These are phyloP conservation scores for Boletus rubescentipes DNA, from an alignment of 768 basidiomycete species.

Conservation along the genomic window DNA sequence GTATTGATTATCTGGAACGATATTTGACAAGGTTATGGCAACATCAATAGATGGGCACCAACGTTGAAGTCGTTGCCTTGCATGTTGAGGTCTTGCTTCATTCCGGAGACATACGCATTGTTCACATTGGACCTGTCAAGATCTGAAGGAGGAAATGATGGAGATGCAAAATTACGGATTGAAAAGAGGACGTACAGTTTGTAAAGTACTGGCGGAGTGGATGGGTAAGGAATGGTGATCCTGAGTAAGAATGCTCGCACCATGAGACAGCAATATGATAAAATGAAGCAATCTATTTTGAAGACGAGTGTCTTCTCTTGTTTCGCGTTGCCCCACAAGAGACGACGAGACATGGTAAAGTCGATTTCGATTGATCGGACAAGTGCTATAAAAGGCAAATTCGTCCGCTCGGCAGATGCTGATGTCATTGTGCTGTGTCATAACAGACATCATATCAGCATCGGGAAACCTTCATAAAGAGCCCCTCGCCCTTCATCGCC, in stretches of 20 bases:
- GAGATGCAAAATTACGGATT: neutral
- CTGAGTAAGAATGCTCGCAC: constrained; percentile 29
- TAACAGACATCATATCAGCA: neutral
- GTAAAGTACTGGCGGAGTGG: constrained; percentile 55
- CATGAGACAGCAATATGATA: constrained; percentile 73
- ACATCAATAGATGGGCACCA: constrained; percentile 5
- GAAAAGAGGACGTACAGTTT: constrained; percentile 45
- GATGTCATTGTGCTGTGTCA: constrained; percentile 13
- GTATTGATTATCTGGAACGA: constrained; percentile 57
- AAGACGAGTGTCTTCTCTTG: constrained; percentile 51
- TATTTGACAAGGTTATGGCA: neutral
- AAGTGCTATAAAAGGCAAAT: neutral
- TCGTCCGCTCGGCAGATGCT: constrained; percentile 16
- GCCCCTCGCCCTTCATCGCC: neutral
- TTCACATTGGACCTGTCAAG: constrained; percentile 66
- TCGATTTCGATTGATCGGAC: no score
- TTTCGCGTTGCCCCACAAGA: neutral
- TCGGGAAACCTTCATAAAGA: constrained; percentile 12
- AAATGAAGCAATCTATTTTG: constrained; percentile 66
- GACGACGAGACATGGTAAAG: no score
- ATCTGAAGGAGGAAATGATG: constrained; percentile 36
- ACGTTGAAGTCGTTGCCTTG: constrained; percentile 63
- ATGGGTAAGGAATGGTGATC: constrained; percentile 10
- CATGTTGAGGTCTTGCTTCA: constrained; percentile 72
- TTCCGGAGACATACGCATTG: constrained; percentile 79